These are phyloP conservation scores for Ophidiomyces ophidiicola DNA, from an alignment of 2,329 filamentous ascomycete species.

Conservation along the genomic window DNA sequence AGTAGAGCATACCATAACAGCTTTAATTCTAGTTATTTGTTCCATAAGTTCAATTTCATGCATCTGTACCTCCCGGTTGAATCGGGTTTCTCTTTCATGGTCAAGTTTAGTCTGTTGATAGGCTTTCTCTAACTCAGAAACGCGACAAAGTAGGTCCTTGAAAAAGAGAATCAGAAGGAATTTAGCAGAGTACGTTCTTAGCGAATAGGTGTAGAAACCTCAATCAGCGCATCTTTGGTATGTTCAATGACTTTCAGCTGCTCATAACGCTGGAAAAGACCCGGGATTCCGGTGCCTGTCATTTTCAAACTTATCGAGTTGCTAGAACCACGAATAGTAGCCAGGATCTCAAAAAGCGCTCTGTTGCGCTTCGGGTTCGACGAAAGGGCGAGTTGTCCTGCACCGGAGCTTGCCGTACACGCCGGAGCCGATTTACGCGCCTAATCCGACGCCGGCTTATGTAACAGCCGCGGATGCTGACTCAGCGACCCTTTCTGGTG, in stretches of 20 bases:
- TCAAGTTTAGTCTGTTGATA: conserved; percentile 36
- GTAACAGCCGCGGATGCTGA: conserved; percentile 5
- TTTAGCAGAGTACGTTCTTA: conserved; percentile 7
- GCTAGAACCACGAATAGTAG: no score
- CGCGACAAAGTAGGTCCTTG: conserved; percentile 37
- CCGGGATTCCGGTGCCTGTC: conserved; percentile 24
- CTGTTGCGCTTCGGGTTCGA: not conserved
- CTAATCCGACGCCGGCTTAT: not conserved
- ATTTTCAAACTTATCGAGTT: conserved; percentile 12
- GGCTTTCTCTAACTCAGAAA: conserved; percentile 34
- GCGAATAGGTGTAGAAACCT: conserved; percentile 25
- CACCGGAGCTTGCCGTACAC: not conserved
- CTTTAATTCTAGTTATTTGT: conserved; percentile 34
- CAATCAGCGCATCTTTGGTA: conserved; percentile 38
- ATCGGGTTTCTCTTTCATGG: conserved; percentile 37
- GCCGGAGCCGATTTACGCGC: not conserved
- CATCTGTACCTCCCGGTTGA: conserved; percentile 37
- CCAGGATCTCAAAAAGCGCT: not conserved
- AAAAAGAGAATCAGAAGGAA: conserved; percentile 5
- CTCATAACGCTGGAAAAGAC: conserved; percentile 34
- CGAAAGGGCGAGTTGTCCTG: not conserved
- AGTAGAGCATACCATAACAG: conserved; percentile 32
- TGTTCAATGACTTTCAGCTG: conserved; percentile 35
- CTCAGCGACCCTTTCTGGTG: conserved; percentile 9
- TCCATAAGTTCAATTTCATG: conserved; percentile 38